A percentile compares a stretch with the other conserved stretches of the same genome.
phyloP scores from a whole-genome alignment of 192 early-diverging fungal species.

The Pecoramyces ruminantium region DNA sequence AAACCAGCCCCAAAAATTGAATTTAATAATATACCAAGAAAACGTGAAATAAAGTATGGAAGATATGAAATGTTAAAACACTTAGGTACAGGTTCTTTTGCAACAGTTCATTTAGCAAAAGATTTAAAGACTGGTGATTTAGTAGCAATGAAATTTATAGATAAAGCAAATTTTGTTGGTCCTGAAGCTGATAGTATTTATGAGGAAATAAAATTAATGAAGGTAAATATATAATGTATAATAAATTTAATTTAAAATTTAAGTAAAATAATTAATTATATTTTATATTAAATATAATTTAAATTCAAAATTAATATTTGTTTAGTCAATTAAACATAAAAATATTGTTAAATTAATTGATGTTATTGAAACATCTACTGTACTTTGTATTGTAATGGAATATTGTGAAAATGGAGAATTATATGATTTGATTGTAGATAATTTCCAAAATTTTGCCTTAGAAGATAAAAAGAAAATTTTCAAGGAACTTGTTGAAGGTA shows the following conservation, averaged over 20 bases:
- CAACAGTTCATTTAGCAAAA: conserved; percentile 38
- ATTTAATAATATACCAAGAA: background rate
- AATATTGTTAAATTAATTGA: conserved; percentile 47
- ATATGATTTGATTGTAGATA: conserved; percentile 46
- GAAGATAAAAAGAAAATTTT: conserved; percentile 1
- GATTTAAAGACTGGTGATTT: conserved; percentile 18
- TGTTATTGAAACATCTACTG: conserved; percentile 37
- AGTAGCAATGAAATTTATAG: conserved; percentile 38
- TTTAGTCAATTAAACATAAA: conserved; percentile 39
- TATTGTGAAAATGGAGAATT: conserved; percentile 56
- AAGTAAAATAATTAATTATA: no score
- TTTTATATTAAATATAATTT: no score
- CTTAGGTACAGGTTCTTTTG: conserved; percentile 36
- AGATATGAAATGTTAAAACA: background rate
- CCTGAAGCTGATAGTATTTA: conserved; percentile 18
- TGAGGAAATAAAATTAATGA: conserved; percentile 14
- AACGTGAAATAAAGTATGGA: background rate
- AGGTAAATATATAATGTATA: no score
- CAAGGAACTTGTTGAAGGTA: conserved; percentile 9
- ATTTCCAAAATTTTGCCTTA: conserved; percentile 8
- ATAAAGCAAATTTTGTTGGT: conserved; percentile 19
- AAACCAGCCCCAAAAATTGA: background rate
- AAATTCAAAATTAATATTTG: no score
- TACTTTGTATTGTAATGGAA: conserved; percentile 51
- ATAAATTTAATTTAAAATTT: no score